Base-by-base conservation (phyloP, 208 protist genomes). In the Acanthamoeba royreba region DNA sequence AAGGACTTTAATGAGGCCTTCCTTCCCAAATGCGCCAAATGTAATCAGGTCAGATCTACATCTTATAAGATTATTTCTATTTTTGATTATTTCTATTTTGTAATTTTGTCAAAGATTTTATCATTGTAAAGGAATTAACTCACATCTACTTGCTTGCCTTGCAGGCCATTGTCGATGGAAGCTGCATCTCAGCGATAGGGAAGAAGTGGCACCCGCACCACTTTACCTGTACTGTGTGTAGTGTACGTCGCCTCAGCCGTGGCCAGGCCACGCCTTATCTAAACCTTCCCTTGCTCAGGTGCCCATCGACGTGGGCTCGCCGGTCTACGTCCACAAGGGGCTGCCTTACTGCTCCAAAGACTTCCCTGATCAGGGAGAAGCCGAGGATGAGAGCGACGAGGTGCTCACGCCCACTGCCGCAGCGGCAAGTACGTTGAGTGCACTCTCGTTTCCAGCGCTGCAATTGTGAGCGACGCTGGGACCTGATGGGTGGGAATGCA, bases 201-300 rank as follows among this genome's bases (percentile, higher is more conserved):
- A 83, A 83, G 72, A 83, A 83, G 17, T 83, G 72, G 72, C 72
- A 83, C 72, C 72, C 72, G 8, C n/a, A 45, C n/a, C 72, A 83
- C 35, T 83, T 83, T 31, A 52, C 40, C 72, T 83, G 72, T 17
- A 40, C 47, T 2, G 72, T 83, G 7, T 83, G 72, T 31, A 40
- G 47, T 43, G 72, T 83, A 52, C 42, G 69, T 77, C 22, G 22
- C 11, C 63, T 38, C 28, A 46, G 2, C 63, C 63, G 28, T 74
- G 19, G 49, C 9, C 31, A 61, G n/a, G n/a, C n/a, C n/a, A 13
- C 3, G 2, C 40, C 28, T 79, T 38, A 5, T 40, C 42, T 4
- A 4, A n/a, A 45, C 13, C 2, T 79, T 3, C 7, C 42, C 22
- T 40, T 2, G 40, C 33, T 4, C 72, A 83, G 72, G 22, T 52